phyloP scores from a whole-genome alignment of 768 basidiomycete species.

The Heimioporus sp. region DNA sequence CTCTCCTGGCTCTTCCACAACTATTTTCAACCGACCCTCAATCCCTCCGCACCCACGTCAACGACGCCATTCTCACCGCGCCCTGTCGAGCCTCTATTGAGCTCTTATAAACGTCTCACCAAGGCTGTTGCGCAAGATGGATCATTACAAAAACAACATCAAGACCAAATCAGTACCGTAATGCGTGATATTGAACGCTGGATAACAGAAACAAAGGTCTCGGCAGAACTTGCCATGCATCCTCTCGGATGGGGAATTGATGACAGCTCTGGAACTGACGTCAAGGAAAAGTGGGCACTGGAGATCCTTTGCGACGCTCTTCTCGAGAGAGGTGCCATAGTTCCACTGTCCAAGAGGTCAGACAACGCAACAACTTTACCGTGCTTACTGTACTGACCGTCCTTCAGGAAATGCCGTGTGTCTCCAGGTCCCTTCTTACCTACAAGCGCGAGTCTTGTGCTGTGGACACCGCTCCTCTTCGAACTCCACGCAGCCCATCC shows the following conservation, averaged over 20 bases:
- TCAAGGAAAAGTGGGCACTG: slow-evolving; percentile 64
- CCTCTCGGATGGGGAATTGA: slow-evolving; percentile 44
- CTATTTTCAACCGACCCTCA: slow-evolving; percentile 79
- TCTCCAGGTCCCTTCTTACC: slow-evolving; percentile 46
- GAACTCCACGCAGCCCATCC: slow-evolving; percentile 58
- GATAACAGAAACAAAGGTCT: slow-evolving; percentile 71
- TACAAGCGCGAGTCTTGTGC: slow-evolving; percentile 45
- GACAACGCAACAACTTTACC: slow-evolving; percentile 12
- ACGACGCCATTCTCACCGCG: slow-evolving; percentile 40
- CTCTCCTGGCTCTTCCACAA: slow-evolving; percentile 81
- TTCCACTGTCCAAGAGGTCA: slow-evolving; percentile 85
- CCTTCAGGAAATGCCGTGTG: slow-evolving; percentile 53
- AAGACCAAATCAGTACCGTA: slow-evolving; percentile 46
- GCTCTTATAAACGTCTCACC: slow-evolving; percentile 66
- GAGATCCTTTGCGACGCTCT: slow-evolving; percentile 67
- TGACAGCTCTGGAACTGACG: slow-evolving; percentile 42
- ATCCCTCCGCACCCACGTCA: slow-evolving; percentile 42
- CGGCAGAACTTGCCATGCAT: slow-evolving; percentile 49
- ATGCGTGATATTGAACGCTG: slow-evolving; percentile 72
- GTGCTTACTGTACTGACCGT: slow-evolving; percentile 5
- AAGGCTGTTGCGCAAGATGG: slow-evolving; percentile 65
- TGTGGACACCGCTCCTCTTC: slow-evolving; percentile 67
- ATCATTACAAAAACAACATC: slow-evolving; percentile 51
- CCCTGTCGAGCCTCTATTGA: slow-evolving; percentile 65
- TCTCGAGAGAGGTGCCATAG: slow-evolving; percentile 67